These are phyloP conservation scores for Euphrasia confusa DNA, from an alignment of 257 asterid genomes.

Conservation along the genomic window DNA sequence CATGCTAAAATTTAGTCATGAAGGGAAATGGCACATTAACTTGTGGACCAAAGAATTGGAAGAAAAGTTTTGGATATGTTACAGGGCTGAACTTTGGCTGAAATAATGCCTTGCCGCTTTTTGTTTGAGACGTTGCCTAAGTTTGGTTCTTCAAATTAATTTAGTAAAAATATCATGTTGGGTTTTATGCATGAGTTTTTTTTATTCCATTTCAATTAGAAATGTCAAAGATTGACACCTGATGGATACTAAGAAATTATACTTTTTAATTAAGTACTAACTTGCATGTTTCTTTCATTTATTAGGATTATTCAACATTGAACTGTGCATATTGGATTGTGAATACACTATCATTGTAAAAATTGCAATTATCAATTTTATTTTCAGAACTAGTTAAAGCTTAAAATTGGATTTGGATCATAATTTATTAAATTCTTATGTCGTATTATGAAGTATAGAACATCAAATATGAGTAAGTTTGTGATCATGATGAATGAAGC, in stretches of 20 bases:
- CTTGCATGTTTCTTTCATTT: background rate
- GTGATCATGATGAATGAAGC: conserved; percentile 6
- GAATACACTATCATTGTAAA: background rate
- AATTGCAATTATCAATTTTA: conserved; percentile 6
- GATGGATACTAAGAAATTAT: conserved; percentile 8
- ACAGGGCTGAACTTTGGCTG: background rate
- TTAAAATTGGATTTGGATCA: background rate
- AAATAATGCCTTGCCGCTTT: conserved; percentile 3
- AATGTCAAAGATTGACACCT: conserved; percentile 3
- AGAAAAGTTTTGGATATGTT: background rate
- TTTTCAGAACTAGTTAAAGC: background rate
- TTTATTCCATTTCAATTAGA: background rate
- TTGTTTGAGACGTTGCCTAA: background rate
- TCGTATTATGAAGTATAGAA: conserved; percentile 8
- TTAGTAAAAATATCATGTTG: conserved; percentile 10
- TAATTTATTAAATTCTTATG: background rate
- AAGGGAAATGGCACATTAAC: conserved; percentile 8
- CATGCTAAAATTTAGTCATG: conserved; percentile 14
- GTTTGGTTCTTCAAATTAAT: conserved; percentile 9
- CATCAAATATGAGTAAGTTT: conserved; percentile 12
- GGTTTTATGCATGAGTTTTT: background rate
- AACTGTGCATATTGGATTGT: conserved; percentile 9
- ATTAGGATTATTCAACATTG: conserved; percentile 16
- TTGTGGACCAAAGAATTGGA: conserved; percentile 8
- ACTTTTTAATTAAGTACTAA: conserved; percentile 4